Conservation (phyloP, 257 asterid genomes). For the Vinca minor region DNA sequence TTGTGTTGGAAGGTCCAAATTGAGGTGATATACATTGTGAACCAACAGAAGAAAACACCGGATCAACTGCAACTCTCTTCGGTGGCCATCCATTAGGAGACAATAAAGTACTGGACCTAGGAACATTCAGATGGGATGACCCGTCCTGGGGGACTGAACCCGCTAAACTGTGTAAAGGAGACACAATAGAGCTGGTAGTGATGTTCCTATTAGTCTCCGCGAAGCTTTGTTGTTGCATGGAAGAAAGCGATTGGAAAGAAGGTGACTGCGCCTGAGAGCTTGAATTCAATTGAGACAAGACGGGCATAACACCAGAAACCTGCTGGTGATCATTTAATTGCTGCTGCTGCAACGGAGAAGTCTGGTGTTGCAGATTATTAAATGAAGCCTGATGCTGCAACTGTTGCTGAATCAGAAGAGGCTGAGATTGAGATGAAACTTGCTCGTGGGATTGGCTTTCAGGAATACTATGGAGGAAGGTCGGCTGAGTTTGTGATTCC, state of each 20-base stretch:
- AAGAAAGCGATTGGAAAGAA: slow-evolving; percentile 27
- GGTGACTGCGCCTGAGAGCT: slow-evolving; percentile 34
- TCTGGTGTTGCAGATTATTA: slow-evolving; percentile 24
- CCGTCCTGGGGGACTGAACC: slow-evolving; percentile 45
- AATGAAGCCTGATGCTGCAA: slow-evolving; percentile 42
- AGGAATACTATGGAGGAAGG: slow-evolving; percentile 31
- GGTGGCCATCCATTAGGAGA: slow-evolving; percentile 53
- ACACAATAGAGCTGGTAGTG: slow-evolving; percentile 21
- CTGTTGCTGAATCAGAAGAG: slow-evolving; percentile 40
- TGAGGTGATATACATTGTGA: slow-evolving; percentile 26
- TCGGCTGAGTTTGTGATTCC: slow-evolving; percentile 34
- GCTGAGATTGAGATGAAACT: slow-evolving; percentile 26
- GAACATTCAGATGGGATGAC: slow-evolving; percentile 31
- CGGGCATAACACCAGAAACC: slow-evolving; percentile 22
- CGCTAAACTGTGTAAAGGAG: slow-evolving; percentile 45
- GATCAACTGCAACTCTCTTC: slow-evolving; percentile 56
- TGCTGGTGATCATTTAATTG: slow-evolving; percentile 35
- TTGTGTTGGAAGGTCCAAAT: slow-evolving; percentile 28
- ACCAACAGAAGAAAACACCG: slow-evolving; percentile 26
- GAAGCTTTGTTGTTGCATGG: slow-evolving; percentile 36
- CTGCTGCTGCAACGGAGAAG: slow-evolving; percentile 23
- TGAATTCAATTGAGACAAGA: slow-evolving; percentile 32
- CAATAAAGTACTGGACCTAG: slow-evolving; percentile 31
- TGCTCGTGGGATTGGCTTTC: slow-evolving; percentile 26
- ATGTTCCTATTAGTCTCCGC: slow-evolving; percentile 31